Evolutionary conservation across 306 rosid genomes (phyloP), one percentile per base, ranked within the genome.

Genomic region (Begonia loranthoides): DNA sequence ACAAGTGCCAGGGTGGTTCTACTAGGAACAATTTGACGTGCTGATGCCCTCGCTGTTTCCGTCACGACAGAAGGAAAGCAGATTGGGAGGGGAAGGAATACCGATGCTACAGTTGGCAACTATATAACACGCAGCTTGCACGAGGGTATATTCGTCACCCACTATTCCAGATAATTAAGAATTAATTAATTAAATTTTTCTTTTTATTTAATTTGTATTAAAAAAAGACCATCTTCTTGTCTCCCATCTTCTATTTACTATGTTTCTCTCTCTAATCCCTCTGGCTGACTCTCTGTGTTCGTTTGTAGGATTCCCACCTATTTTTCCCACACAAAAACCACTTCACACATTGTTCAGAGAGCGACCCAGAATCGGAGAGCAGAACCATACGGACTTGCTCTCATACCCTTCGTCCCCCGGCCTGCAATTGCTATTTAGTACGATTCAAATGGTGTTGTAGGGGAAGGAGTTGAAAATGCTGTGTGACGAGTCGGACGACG

Each of bases 231-330:
- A 17, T 8, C 2, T 48, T 13, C 16, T 13, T 34, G 12, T 55
- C 9, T 51, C 50, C 51, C n/a, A n/a, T n/a, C n/a, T n/a, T n/a
- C 36, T 51, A 48, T 54, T 51, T 57, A 46, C 44, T 14, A 9
- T 49, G 10, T 52, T 41, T 56, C 17, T 51, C 54, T 45, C 47
- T 56, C 63, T 74, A 63, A 56, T 40, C 77, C 64, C 47, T 62
- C 58, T 48, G 54, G 24, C 17, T 36, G 55, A 48, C 17, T 60
- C 47, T 47, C 36, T 58, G 55, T 53, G 66, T 62, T 63, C 15
- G 75, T 49, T 55, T 72, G 75, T 63, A 58, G 76, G 86, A 75
- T 72, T 77, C 76, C 69, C 70, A 52, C 68, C 60, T 41, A 66
- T 74, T 70, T 57, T 16, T 64, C 66, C 58, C 13, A 51, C 65